Evolutionary conservation across 2,329 filamentous ascomycete genomes (phyloP).

Genomic region (Ceratocystis cubensis): DNA sequence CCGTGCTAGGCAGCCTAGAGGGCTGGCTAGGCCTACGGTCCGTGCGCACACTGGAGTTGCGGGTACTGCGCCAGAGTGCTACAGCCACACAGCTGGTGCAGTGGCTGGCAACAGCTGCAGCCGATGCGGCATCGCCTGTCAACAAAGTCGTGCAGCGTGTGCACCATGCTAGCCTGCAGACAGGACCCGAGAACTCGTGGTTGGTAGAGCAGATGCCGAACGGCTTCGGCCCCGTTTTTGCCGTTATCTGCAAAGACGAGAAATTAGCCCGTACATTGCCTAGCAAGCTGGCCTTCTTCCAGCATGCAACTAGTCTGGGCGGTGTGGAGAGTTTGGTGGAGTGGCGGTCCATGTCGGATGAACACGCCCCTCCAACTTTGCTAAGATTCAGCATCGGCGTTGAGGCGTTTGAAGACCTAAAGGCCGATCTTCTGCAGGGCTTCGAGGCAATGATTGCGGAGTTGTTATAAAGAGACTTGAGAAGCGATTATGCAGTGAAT

Average conservation of each 20-base stretch:
- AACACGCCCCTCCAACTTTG: conserved; percentile 55
- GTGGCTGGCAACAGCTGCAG: conserved; percentile 51
- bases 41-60: conserved; percentile 70
- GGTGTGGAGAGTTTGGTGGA: conserved; percentile 94
- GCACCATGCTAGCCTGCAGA: conserved; percentile 69
- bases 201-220: conserved; percentile 77
- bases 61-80: conserved; percentile 63
- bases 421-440: conserved; percentile 56
- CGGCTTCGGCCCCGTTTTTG: conserved; percentile 82
- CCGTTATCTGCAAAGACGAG: conserved; percentile 51
- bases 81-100: conserved; percentile 57
- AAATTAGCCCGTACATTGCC: conserved; percentile 56
- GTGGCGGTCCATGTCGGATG: conserved; percentile 86
- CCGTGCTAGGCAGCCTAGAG: conserved; percentile 79
- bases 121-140: conserved; percentile 30
- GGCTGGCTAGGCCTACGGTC: conserved; percentile 84
- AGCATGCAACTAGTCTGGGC: conserved; percentile 87
- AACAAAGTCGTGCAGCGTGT: conserved; percentile 47
- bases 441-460: conserved; percentile 43
- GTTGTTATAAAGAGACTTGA: conserved; percentile 18
- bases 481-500: background rate
- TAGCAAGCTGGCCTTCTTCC: conserved; percentile 68
- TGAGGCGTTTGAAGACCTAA: conserved; percentile 75
- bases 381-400: conserved; percentile 76
- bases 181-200: conserved; percentile 47